Evolutionary conservation across 768 basidiomycete species (phyloP).

Genomic region (Solioccasus polychromus): DNA sequence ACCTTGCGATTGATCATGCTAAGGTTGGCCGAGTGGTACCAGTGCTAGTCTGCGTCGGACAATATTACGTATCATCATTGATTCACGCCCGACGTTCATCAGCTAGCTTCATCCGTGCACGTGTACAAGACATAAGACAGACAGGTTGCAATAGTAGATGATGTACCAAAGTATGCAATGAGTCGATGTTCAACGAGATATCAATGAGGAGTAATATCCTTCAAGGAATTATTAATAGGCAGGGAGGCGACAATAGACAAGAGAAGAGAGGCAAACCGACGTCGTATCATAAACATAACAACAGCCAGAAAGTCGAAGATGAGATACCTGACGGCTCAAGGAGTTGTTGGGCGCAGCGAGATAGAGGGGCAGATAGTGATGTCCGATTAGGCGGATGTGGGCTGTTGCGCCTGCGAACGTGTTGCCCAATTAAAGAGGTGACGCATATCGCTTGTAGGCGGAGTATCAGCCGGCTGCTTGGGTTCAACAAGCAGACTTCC

Average conservation of each 20-base stretch:
- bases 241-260: conserved; percentile 18
- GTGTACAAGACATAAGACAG: conserved; percentile 30
- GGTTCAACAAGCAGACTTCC: conserved; percentile 78
- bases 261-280: conserved; percentile 20
- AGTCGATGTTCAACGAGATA: conserved; percentile 26
- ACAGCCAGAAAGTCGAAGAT: conserved; percentile 14
- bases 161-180: conserved; percentile 28
- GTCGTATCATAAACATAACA: conserved; percentile 30
- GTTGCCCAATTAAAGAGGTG: conserved; percentile 80
- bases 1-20: conserved; percentile 18
- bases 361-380: conserved; percentile 17
- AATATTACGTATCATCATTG: conserved; percentile 2
- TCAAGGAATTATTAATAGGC: conserved; percentile 27
- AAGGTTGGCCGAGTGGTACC: no score
- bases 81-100: conserved; percentile 5
- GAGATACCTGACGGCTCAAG: conserved; percentile 13
- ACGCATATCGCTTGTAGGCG: conserved; percentile 65
- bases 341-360: background rate
- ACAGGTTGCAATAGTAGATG: conserved; percentile 28
- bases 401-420: conserved; percentile 45
- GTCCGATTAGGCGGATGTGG: conserved; percentile 34
- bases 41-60: no score
- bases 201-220: conserved; percentile 20
- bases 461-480: conserved; percentile 70
- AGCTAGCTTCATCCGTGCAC: conserved; percentile 23